Conservation (phyloP, 1,284 basidiomycete species). For the Apiotrichum akiyoshidainum region DNA sequence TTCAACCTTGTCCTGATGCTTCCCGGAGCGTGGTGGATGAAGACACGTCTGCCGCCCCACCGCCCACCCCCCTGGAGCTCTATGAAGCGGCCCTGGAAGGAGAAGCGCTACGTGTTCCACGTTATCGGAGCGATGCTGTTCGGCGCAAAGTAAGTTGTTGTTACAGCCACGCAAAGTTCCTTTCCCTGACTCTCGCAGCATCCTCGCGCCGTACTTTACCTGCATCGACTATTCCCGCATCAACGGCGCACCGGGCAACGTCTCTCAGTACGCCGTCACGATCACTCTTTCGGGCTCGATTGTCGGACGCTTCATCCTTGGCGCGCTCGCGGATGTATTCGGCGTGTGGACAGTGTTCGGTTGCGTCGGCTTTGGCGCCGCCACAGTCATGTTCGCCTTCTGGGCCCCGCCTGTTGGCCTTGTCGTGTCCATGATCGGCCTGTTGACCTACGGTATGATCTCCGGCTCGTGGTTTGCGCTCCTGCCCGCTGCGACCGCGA, state of each 20-base stretch:
- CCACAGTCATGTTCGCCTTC: slow-evolving; percentile 36
- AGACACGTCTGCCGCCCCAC: slow-evolving; percentile 40
- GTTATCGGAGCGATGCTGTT: slow-evolving; percentile 29
- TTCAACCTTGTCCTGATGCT: slow-evolving; percentile 42
- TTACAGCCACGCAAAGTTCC: background rate
- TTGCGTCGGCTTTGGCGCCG: slow-evolving; percentile 20
- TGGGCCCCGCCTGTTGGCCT: slow-evolving; percentile 36
- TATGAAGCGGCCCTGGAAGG: slow-evolving; percentile 36
- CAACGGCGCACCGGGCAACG: slow-evolving; percentile 24
- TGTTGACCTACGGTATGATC: slow-evolving; percentile 37
- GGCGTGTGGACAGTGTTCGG: slow-evolving; percentile 43
- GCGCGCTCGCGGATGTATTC: slow-evolving; percentile 36
- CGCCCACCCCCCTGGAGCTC: slow-evolving; percentile 33
- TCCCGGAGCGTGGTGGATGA: slow-evolving; percentile 41
- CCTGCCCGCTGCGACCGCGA: slow-evolving; percentile 37
- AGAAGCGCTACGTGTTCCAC: slow-evolving; percentile 30
- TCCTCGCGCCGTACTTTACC: slow-evolving; percentile 39
- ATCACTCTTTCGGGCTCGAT: slow-evolving; percentile 42
- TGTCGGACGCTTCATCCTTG: slow-evolving; percentile 36
- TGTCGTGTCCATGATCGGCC: slow-evolving; percentile 31
- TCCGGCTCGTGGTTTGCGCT: slow-evolving; percentile 45
- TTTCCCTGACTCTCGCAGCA: slow-evolving; percentile 17
- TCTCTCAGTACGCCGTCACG: slow-evolving; percentile 38
- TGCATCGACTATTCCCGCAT: slow-evolving; percentile 28
- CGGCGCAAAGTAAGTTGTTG: slow-evolving; percentile 37